Conservation (phyloP, 108 stramenopile species). For the Nitzschia inconspicua region DNA sequence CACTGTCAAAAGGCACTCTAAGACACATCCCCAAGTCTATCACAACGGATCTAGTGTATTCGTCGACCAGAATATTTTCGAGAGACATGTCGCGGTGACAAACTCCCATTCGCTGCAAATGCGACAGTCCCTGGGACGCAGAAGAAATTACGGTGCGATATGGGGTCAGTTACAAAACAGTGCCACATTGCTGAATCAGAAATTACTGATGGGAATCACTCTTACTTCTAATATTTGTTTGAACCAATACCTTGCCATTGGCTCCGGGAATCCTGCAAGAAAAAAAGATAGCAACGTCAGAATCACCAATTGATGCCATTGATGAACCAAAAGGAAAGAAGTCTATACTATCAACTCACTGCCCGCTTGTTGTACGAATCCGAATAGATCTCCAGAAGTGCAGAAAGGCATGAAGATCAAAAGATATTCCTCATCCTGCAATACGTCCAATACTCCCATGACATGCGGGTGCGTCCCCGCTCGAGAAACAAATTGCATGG, state of each 20-base stretch:
- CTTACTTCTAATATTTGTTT: slow-evolving; percentile 68
- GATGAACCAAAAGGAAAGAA: background rate
- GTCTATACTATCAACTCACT: background rate
- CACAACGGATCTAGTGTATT: slow-evolving; percentile 53
- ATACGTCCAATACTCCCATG: slow-evolving; percentile 70
- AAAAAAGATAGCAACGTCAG: background rate
- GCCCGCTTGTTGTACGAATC: slow-evolving; percentile 52
- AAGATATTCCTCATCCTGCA: slow-evolving; percentile 86
- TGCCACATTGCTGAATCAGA: background rate
- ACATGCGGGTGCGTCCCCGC: slow-evolving; percentile 67
- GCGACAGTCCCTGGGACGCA: slow-evolving; percentile 53
- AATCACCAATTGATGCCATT: background rate
- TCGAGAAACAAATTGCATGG: slow-evolving; percentile 72
- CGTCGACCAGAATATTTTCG: slow-evolving; percentile 71
- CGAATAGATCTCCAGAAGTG: slow-evolving; percentile 87
- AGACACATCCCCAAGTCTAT: slow-evolving; percentile 86
- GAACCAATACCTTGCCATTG: slow-evolving; percentile 68
- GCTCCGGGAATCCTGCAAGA: slow-evolving; percentile 48
- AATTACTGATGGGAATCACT: background rate
- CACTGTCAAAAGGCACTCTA: slow-evolving; percentile 63
- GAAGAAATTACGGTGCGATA: background rate
- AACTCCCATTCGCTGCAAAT: slow-evolving; percentile 58
- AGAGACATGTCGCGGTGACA: slow-evolving; percentile 78
- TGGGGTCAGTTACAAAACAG: background rate
- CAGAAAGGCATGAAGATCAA: slow-evolving; percentile 84